Base-by-base conservation (phyloP, 2,329 filamentous ascomycete genomes). In the Rhynchosporium secalis region DNA sequence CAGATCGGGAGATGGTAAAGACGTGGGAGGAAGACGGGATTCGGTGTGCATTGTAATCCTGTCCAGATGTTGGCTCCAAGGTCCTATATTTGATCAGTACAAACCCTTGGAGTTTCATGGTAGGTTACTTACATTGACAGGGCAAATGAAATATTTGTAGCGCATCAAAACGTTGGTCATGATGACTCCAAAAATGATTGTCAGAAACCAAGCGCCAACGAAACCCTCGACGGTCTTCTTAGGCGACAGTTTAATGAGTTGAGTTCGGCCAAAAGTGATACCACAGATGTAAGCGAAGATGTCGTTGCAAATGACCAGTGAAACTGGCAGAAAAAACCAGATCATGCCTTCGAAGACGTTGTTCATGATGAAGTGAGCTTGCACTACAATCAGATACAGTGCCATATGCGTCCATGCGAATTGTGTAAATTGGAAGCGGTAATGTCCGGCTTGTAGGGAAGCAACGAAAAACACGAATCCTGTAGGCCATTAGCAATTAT, bases 401-500 rank as follows among this genome's bases (percentile, higher is more conserved):
- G 96, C 95, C 93, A 99, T 98, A 76, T 99, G 95, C 13, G 95
- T 98, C 95, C 95, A 99, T 59, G 93, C 95, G 73, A 98, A 99
- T 77, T 99, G 95, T 66, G 93, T 96, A 78, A 99, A 99, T 78
- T 99, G 95, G 79, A 99, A 98, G 76, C 89, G 91, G 81, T 98
- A 97, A 78, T 98, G 91, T 47, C 94, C 93, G 69, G 96, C 94
- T 77, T 97, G 91, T 60, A 99, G 85, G 8, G 94, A 96, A 54
- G 86, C 89, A 71, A 99, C 95, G 75, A 99, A 99, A 81, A 96
- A 98, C 69, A 99, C 92, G 78, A 99, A 99, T 64, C 95, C 92
- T 96, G 69, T 1, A 15, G 4, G 56, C 4, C 43, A 63, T 78
- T 65, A 78, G 75, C 56, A 13, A 8, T 49, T 36, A 29, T 33